Evolutionary conservation across 805 yeast species (phyloP), one percentile per base, ranked within the genome.

Genomic region (Saccharomycopsis sp.): DNA sequence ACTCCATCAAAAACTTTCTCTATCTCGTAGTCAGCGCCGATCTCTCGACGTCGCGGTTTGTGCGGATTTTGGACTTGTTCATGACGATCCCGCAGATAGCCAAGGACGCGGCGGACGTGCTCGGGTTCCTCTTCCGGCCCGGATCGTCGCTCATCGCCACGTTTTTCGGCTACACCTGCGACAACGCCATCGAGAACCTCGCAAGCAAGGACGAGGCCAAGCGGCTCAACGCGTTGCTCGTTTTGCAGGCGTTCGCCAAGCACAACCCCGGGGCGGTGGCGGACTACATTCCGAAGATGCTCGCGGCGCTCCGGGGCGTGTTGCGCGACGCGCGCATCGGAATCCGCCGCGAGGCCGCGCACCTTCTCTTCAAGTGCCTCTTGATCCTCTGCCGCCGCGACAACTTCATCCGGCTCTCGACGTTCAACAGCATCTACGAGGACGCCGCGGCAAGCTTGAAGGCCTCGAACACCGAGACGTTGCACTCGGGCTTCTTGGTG

Each of bases 351-450:
- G 58, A 57, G 18, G 51, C 58, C 14, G 57, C 57, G 2, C 70
- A 21, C 62, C 75, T 53, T 63, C 73, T 7, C 62, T 72, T 53
- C 76, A 74, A 59, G 66, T 75, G 64, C 66, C 73, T 59, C 74
- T 73, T 58, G 75, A 74, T 58, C 62, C 73, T 53, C 71, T 76
- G 53, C 73, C 73, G 0, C 66, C 73, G 44, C 64, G 79, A 63
- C 63, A 65, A 24, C 4, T 52, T 21, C 37, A 44, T 59, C n/a
- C 23, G 34, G 7, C 9, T 51, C 1, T n/a, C 51, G 4, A 44
- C 52, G 9, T 61, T 56, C 44, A 40, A 51, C 18, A 44, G 24
- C 23, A 48, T 58, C 2, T 61, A 41, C 34, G 52, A 53, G 8
- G 52, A 51, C 16, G 63, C 63, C 9, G 21, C 34, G 12, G 44